Conservation (phyloP, 306 rosid species). For the Gleditsia sinensis region DNA sequence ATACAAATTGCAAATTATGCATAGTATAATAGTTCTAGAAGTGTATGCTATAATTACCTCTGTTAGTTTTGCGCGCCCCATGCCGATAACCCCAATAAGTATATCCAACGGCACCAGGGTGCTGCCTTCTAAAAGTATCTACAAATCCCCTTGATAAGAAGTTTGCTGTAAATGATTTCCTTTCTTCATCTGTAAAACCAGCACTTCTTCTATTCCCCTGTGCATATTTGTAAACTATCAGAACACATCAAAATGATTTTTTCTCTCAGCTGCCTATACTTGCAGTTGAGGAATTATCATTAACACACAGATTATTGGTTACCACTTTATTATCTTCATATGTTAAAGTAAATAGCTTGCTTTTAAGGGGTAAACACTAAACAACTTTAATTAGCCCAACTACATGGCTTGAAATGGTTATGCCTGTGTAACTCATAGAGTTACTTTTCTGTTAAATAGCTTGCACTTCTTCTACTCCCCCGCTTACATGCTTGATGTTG, state of each 20-base stretch:
- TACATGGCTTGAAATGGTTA: constrained; percentile 7
- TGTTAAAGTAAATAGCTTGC: constrained; percentile 8
- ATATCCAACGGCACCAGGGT: constrained; percentile 86
- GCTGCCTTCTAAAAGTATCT: constrained; percentile 86
- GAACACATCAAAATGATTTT: neutral
- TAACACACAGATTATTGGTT: constrained; percentile 3
- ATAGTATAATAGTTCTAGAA: neutral
- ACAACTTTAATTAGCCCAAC: constrained; percentile 4
- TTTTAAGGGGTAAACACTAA: constrained; percentile 4
- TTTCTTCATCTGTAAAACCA: constrained; percentile 90
- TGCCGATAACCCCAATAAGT: constrained; percentile 97
- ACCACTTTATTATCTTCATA: neutral
- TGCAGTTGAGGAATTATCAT: constrained; percentile 8
- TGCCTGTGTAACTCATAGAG: neutral
- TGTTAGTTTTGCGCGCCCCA: constrained; percentile 77
- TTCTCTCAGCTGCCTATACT: neutral
- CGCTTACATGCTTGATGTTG: neutral
- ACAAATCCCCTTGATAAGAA: constrained; percentile 80
- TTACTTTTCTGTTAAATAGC: neutral
- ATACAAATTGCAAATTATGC: neutral
- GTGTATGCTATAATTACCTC: constrained; percentile 50
- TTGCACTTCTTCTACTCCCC: too few species aligned
- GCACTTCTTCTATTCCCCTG: constrained; percentile 96
- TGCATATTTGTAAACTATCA: constrained; percentile 20
- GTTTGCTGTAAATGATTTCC: constrained; percentile 78